Evolutionary conservation across 768 basidiomycete genomes (phyloP).

Genomic region (Boletus rufocinnamomeus): DNA sequence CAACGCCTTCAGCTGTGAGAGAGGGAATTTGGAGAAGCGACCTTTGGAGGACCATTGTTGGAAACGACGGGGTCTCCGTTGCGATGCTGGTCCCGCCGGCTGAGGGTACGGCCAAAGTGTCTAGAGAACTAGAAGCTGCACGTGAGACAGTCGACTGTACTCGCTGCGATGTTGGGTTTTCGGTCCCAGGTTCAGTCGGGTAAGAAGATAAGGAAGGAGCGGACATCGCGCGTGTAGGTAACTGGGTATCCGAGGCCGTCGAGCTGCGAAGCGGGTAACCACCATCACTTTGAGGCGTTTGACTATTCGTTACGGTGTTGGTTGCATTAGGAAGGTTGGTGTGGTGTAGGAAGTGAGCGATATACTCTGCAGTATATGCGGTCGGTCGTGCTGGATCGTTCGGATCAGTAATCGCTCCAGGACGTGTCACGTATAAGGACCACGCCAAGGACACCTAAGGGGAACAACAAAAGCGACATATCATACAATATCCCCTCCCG

Average conservation of each 20-base stretch:
- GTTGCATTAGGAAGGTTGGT: background rate
- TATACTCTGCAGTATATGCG: constrained; percentile 3
- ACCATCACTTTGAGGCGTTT: background rate
- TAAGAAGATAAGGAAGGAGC: background rate
- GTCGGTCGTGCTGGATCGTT: constrained; percentile 8
- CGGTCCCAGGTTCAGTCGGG: background rate
- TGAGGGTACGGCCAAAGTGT: background rate
- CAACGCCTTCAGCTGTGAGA: background rate
- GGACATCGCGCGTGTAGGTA: background rate
- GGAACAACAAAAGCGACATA: background rate
- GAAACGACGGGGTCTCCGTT: background rate
- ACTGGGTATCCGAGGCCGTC: background rate
- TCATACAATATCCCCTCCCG: background rate
- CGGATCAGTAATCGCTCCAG: constrained; percentile 6
- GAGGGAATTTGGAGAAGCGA: background rate
- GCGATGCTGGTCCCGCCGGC: too few species aligned
- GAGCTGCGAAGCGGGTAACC: background rate
- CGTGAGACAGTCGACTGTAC: background rate
- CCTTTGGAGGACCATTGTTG: background rate
- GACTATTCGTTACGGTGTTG: background rate
- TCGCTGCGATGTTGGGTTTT: background rate
- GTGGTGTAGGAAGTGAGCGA: background rate
- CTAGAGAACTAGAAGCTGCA: background rate
- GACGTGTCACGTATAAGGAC: background rate
- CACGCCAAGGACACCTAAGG: background rate